Conservation (phyloP, 306 rosid species). For the Cotoneaster glaucophyllus region DNA sequence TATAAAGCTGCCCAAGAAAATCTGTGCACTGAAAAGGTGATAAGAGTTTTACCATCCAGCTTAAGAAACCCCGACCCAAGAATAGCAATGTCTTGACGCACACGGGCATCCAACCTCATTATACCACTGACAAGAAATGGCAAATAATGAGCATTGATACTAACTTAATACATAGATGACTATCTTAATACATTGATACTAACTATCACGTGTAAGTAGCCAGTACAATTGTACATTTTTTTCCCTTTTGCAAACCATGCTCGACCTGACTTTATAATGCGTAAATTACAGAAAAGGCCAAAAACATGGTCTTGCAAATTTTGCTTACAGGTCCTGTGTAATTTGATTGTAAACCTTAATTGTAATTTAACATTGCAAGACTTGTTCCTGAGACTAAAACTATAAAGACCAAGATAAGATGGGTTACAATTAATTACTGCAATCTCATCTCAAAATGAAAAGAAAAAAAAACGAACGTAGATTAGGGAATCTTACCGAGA, state of each 20-base stretch:
- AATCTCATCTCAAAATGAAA: conserved; percentile 11
- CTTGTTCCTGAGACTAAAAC: background rate
- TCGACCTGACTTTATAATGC: background rate
- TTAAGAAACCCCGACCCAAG: conserved; percentile 82
- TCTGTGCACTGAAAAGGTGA: background rate
- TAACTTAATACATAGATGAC: conserved; percentile 1
- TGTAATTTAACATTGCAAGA: background rate
- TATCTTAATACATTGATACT: background rate
- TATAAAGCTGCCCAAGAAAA: conserved; percentile 10
- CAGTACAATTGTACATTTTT: background rate
- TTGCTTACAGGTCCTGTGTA: background rate
- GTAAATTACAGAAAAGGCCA: background rate
- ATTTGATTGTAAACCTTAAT: background rate
- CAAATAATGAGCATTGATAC: conserved; percentile 12
- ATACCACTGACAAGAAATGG: conserved; percentile 60
- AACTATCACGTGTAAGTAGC: background rate
- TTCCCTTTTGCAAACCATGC: background rate
- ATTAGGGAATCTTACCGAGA: conserved; percentile 59
- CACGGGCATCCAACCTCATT: conserved; percentile 85
- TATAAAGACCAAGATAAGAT: background rate
- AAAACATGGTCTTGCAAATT: background rate
- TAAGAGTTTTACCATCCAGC: conserved; percentile 64
- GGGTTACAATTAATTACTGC: background rate
- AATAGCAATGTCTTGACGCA: conserved; percentile 79
- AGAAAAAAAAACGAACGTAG: conserved; percentile 16